phyloP scores from a whole-genome alignment of 441 rosid genomes.

The Pelargonium australe region DNA sequence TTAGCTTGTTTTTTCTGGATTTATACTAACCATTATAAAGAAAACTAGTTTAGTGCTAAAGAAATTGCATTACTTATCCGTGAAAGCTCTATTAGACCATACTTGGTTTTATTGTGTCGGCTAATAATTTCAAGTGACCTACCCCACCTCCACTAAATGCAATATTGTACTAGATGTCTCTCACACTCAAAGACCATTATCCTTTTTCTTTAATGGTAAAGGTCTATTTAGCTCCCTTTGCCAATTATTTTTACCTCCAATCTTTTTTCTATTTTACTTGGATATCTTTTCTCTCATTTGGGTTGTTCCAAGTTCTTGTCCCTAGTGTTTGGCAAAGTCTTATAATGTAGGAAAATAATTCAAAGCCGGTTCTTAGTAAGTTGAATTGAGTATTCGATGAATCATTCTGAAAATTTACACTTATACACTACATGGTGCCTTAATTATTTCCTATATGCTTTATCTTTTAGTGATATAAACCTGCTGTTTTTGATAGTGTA shows the following conservation, averaged over 20 bases:
- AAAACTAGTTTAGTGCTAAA: constrained; percentile 8
- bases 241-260: constrained; percentile 2
- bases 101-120: constrained; percentile 19
- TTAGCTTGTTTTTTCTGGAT: neutral
- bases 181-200: constrained; percentile 15
- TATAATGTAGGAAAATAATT: constrained; percentile 6
- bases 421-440: neutral
- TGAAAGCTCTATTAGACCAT: neutral
- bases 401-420: neutral
- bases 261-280: constrained; percentile 1
- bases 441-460: neutral
- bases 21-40: constrained; percentile 8
- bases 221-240: neutral
- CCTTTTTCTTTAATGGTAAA: constrained; percentile 4
- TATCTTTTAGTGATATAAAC: constrained; percentile 4
- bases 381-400: neutral
- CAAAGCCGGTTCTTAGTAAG: constrained; percentile 2
- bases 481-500: constrained; percentile 15
- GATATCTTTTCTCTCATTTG: constrained; percentile 6
- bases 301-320: neutral
- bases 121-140: constrained; percentile 11
- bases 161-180: constrained; percentile 4
- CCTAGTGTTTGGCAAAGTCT: neutral
- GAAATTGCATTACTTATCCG: neutral
- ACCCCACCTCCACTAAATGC: constrained; percentile 20